Conservation (phyloP, 1,284 basidiomycete genomes). For the Pyrrhoderma noxium region DNA sequence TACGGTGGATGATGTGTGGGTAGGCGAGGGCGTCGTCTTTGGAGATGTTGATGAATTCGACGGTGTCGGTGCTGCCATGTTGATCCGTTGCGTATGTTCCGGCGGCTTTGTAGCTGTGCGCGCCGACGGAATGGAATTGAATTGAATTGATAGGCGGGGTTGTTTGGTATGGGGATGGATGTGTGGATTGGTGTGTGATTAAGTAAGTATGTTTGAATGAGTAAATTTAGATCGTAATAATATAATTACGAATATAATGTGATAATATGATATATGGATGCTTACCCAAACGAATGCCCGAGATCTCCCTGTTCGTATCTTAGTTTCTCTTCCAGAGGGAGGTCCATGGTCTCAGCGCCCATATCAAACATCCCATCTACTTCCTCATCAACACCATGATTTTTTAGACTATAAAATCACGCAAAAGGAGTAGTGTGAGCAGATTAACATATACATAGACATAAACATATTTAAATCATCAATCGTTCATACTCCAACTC, state of each 20-base stretch:
- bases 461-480: no score
- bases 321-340: conserved; percentile 57
- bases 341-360: conserved; percentile 47
- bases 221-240: no score
- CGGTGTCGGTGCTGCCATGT: conserved; percentile 48
- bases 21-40: conserved; percentile 59
- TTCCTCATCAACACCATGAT: conserved; percentile 50
- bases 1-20: conserved; percentile 42
- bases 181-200: no score
- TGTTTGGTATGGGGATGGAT: no score
- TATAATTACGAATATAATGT: no score
- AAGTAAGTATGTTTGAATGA: no score
- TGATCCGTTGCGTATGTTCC: conserved; percentile 58
- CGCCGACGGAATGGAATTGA: no score
- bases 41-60: conserved; percentile 61
- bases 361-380: conserved; percentile 54
- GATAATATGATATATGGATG: no score
- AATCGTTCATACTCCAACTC: no score
- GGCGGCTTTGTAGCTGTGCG: conserved; percentile 55
- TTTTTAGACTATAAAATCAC: conserved; percentile 43
- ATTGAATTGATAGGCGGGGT: no score
- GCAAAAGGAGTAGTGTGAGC: no score
- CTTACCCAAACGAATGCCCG: conserved; percentile 54
- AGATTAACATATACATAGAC: no score
- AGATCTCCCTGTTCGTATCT: conserved; percentile 59